A percentile compares a stretch with the other conserved stretches of the same genome.
phyloP scores from a whole-genome alignment of 2,329 filamentous ascomycete species.

The Alternaria arborescens region DNA sequence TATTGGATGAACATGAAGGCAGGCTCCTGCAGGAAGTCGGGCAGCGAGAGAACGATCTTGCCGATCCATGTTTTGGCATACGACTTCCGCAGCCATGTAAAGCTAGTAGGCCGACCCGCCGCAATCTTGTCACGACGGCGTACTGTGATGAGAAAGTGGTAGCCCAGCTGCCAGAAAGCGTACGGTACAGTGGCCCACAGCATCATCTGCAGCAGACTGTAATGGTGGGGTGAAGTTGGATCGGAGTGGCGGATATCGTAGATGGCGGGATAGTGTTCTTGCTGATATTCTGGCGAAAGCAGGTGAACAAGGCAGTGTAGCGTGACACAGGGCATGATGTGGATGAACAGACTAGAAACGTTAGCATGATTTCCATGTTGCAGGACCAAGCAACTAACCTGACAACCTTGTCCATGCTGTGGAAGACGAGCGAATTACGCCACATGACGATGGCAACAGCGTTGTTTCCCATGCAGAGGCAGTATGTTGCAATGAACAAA shows the following conservation, averaged over 20 bases:
- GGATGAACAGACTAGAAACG: constrained; percentile 81
- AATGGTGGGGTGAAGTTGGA: constrained; percentile 79
- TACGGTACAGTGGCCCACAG: constrained; percentile 95
- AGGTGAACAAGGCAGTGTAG: constrained; percentile 93
- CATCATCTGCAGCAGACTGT: constrained; percentile 84
- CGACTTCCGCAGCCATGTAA: constrained; percentile 93
- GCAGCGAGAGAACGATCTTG: constrained; percentile 80
- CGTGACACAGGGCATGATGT: constrained; percentile 97
- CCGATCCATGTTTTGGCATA: constrained; percentile 92
- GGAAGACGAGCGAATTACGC: constrained; percentile 97
- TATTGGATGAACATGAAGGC: constrained; percentile 99
- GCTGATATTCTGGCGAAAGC: constrained; percentile 70
- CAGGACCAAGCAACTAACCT: constrained; percentile 59
- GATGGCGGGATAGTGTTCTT: constrained; percentile 80
- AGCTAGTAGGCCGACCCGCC: constrained; percentile 92
- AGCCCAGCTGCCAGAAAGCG: constrained; percentile 87
- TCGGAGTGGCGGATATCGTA: constrained; percentile 77
- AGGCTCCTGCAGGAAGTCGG: constrained; percentile 78
- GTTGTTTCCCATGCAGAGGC: constrained; percentile 94
- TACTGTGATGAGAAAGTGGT: constrained; percentile 95
- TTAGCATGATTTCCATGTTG: constrained; percentile 20
- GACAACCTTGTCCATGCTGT: constrained; percentile 97
- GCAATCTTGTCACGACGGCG: constrained; percentile 95
- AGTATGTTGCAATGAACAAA: constrained; percentile 90
- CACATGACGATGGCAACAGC: constrained; percentile 98